Conservation (phyloP, 2,329 filamentous ascomycete genomes). For the Aspergillus phoenicis region DNA sequence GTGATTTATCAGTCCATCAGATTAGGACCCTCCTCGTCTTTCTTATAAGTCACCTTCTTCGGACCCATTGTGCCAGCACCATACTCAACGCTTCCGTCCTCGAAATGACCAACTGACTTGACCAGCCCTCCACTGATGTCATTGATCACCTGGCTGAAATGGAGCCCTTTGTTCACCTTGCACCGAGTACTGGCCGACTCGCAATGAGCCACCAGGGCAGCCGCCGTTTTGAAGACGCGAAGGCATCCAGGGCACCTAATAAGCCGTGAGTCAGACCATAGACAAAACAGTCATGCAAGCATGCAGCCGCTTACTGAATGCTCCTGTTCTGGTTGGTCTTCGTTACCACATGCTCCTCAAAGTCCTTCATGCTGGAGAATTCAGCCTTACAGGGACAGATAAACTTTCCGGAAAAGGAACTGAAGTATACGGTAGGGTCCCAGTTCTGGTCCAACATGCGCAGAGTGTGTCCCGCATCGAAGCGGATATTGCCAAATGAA, state of each 20-base stretch:
- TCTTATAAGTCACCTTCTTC: slow-evolving; percentile 15
- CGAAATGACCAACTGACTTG: slow-evolving; percentile 33
- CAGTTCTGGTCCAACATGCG: slow-evolving; percentile 23
- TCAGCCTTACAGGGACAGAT: slow-evolving; percentile 38
- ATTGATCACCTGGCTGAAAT: slow-evolving; percentile 40
- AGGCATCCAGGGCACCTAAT: slow-evolving; percentile 44
- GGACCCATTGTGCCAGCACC: slow-evolving; percentile 26
- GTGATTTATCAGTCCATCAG: not conserved
- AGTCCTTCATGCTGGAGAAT: slow-evolving; percentile 28
- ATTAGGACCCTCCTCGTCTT: not conserved
- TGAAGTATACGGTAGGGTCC: slow-evolving; percentile 36
- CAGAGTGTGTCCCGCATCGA: slow-evolving; percentile 18
- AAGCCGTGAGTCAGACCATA: slow-evolving; percentile 6
- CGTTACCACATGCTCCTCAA: slow-evolving; percentile 38
- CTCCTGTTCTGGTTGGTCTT: slow-evolving; percentile 19
- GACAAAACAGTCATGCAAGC: not conserved
- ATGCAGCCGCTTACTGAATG: slow-evolving; percentile 23
- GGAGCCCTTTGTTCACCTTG: slow-evolving; percentile 31
- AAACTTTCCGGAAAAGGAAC: slow-evolving; percentile 32
- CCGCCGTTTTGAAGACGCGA: slow-evolving; percentile 40
- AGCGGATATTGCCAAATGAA: not conserved
- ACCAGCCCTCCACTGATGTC: slow-evolving; percentile 44
- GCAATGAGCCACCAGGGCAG: slow-evolving; percentile 45
- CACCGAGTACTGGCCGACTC: slow-evolving; percentile 42
- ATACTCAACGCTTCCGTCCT: slow-evolving; percentile 40